phyloP scores from a whole-genome alignment of 2,329 filamentous ascomycete species.

The Colletotrichum noveboracense region DNA sequence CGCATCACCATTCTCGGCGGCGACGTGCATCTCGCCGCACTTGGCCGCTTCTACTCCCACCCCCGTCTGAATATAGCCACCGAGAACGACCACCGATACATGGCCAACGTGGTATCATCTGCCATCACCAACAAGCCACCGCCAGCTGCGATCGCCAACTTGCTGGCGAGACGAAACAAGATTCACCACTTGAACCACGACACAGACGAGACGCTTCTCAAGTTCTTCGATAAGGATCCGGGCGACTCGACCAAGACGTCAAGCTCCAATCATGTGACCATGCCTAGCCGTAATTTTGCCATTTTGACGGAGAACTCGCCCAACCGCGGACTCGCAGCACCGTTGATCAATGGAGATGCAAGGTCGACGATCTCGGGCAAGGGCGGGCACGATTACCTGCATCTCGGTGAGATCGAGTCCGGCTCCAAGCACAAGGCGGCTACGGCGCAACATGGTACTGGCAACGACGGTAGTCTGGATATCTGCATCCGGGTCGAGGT shows the following conservation, averaged over 20 bases:
- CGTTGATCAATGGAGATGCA: constrained; percentile 23
- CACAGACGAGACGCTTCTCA: constrained; percentile 92
- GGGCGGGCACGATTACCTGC: constrained; percentile 74
- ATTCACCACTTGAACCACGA: constrained; percentile 71
- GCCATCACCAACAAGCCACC: constrained; percentile 96
- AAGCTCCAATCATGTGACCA: constrained; percentile 81
- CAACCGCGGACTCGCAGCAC: constrained; percentile 39
- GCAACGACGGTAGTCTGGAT: constrained; percentile 71
- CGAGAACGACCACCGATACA: constrained; percentile 89
- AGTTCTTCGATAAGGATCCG: constrained; percentile 90
- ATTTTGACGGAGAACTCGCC: constrained; percentile 88
- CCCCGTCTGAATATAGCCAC: constrained; percentile 78
- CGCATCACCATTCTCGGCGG: constrained; percentile 92
- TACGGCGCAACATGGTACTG: constrained; percentile 56
- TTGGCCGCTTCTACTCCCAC: constrained; percentile 95
- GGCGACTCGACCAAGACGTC: constrained; percentile 77
- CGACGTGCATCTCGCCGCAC: constrained; percentile 89
- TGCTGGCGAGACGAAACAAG: constrained; percentile 89
- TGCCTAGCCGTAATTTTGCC: constrained; percentile 93
- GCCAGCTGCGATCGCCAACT: constrained; percentile 84
- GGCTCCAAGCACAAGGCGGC: constrained; percentile 82
- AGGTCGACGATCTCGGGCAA: constrained; percentile 46
- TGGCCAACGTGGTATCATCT: constrained; percentile 92
- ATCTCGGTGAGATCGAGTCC: constrained; percentile 77
- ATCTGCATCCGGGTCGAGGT: constrained; percentile 88